These are phyloP conservation scores for Pogostemon cablin DNA, from an alignment of 257 asterid genomes.

Conservation along the genomic window DNA sequence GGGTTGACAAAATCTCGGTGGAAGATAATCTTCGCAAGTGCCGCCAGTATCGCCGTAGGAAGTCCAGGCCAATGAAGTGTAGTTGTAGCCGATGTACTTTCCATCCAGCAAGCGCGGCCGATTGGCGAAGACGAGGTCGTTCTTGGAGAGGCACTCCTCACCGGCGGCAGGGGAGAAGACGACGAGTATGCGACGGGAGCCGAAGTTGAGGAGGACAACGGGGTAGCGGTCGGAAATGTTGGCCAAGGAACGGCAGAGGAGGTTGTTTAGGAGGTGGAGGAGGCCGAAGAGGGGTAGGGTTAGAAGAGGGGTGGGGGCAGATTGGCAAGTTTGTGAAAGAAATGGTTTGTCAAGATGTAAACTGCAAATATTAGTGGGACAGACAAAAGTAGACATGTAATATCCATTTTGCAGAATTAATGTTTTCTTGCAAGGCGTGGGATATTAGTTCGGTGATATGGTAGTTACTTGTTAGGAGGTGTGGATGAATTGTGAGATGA, in stretches of 20 bases:
- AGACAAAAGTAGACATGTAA: constrained; percentile 22
- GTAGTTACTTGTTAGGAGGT: too few relatives aligned
- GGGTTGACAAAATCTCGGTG: constrained; percentile 55
- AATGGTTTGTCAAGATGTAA: constrained; percentile 51
- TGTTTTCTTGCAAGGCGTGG: too few relatives aligned
- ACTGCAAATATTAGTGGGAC: constrained; percentile 36
- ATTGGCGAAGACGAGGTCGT: constrained; percentile 63
- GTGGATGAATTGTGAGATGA: too few relatives aligned
- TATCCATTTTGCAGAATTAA: too few relatives aligned
- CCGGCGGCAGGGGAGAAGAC: constrained; percentile 71
- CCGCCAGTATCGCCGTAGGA: constrained; percentile 69
- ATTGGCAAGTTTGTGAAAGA: constrained; percentile 39
- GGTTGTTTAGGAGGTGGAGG: constrained; percentile 60
- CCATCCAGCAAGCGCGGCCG: constrained; percentile 61
- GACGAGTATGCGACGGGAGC: constrained; percentile 65
- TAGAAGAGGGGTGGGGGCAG: constrained; percentile 60
- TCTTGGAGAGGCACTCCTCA: constrained; percentile 61
- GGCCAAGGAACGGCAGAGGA: constrained; percentile 57
- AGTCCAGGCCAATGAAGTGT: constrained; percentile 54
- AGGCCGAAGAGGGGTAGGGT: constrained; percentile 65
- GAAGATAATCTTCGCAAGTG: constrained; percentile 56
- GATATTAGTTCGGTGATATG: too few relatives aligned
- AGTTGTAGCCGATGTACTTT: constrained; percentile 53
- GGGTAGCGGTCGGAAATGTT: constrained; percentile 49
- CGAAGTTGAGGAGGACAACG: constrained; percentile 56